phyloP scores from a whole-genome alignment of 2,329 filamentous ascomycete species.

The Beauveria medogensis region DNA sequence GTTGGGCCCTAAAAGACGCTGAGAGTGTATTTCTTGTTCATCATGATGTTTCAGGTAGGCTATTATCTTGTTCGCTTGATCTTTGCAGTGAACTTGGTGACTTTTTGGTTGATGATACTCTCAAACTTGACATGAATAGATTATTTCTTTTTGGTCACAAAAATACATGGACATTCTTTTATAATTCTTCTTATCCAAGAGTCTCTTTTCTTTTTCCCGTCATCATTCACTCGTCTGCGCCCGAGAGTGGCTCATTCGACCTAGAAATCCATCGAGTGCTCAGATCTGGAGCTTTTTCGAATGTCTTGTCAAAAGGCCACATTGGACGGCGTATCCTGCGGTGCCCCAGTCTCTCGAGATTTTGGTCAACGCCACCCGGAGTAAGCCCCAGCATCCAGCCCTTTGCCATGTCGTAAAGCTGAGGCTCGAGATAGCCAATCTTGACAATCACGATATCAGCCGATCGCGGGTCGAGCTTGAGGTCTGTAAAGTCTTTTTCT shows the following conservation, averaged over 20 bases:
- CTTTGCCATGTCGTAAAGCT: constrained; percentile 44
- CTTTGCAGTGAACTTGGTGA: too few relatives aligned
- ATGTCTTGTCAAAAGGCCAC: constrained; percentile 22
- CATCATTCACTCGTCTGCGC: constrained; percentile 11
- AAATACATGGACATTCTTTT: background rate
- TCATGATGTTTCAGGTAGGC: too few relatives aligned
- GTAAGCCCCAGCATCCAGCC: constrained; percentile 48
- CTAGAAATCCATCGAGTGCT: constrained; percentile 16
- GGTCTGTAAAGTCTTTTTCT: constrained; percentile 42
- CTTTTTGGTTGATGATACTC: too few relatives aligned
- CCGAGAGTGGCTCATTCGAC: constrained; percentile 15
- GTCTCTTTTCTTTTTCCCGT: too few relatives aligned
- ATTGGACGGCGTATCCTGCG: constrained; percentile 40
- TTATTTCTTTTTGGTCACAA: background rate
- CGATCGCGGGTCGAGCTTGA: constrained; percentile 35
- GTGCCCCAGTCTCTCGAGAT: constrained; percentile 40
- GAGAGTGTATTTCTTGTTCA: too few relatives aligned
- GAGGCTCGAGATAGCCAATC: constrained; percentile 47
- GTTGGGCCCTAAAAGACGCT: too few relatives aligned
- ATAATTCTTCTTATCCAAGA: background rate
- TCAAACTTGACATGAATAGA: background rate
- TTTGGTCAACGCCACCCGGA: constrained; percentile 46
- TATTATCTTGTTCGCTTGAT: too few relatives aligned
- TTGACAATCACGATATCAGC: constrained; percentile 46
- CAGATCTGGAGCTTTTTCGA: constrained; percentile 15